phyloP scores from a whole-genome alignment of 805 yeast species.

The Metschnikowia sp. region DNA sequence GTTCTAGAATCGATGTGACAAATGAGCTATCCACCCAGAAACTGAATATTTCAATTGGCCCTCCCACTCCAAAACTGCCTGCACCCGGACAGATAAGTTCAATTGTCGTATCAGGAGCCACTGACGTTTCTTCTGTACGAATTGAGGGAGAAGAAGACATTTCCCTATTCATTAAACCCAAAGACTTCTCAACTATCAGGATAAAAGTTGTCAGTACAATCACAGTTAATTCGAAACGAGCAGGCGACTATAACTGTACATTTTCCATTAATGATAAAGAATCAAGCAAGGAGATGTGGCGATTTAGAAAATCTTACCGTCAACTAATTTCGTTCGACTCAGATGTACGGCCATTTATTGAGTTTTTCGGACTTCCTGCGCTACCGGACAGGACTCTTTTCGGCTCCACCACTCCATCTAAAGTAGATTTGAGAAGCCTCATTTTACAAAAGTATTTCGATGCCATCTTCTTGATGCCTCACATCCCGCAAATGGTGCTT shows the following conservation, averaged over 20 bases:
- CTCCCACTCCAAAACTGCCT: too few relatives aligned
- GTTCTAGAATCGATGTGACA: too few relatives aligned
- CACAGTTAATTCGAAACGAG: constrained; percentile 30
- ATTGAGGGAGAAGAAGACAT: constrained; percentile 36
- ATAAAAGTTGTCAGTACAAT: constrained; percentile 51
- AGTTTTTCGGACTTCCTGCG: constrained; percentile 53
- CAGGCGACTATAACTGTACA: constrained; percentile 58
- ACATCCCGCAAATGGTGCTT: constrained; percentile 51
- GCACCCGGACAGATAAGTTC: not conserved
- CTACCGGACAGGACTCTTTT: constrained; percentile 66
- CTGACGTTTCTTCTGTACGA: not conserved
- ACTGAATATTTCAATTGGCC: too few relatives aligned
- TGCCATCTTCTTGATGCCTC: constrained; percentile 54
- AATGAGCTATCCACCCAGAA: too few relatives aligned
- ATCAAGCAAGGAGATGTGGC: constrained; percentile 67
- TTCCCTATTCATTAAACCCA: constrained; percentile 56
- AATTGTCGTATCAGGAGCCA: not conserved
- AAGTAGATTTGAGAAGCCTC: constrained; percentile 58
- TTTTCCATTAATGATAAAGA: constrained; percentile 63
- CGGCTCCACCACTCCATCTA: constrained; percentile 55
- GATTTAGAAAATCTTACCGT: constrained; percentile 59
- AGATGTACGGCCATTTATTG: constrained; percentile 50
- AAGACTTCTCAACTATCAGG: constrained; percentile 49
- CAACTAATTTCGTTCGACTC: constrained; percentile 62
- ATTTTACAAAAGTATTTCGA: constrained; percentile 58